Evolutionary conservation across 2,329 filamentous ascomycete species (phyloP), one percentile per base, ranked within the genome.

Genomic region (Ramichloridium luteum): DNA sequence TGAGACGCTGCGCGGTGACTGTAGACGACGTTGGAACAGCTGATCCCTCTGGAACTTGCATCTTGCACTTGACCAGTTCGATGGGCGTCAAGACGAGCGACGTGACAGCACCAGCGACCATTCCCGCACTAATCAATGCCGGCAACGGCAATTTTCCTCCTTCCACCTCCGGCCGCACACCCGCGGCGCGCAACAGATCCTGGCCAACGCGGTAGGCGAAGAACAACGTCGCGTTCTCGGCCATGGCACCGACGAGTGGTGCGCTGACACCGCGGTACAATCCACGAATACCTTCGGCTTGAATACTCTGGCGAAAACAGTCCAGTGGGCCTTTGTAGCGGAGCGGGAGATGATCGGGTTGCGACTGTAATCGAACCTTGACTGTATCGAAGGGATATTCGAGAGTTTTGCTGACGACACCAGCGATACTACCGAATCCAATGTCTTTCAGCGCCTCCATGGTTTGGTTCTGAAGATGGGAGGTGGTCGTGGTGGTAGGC

Each of bases 351-450:
- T 79, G 74, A 56, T 88, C 80, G 18, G 85, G 82, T 57, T 96
- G 88, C n/a, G 88, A 90, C 57, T 98, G 90, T 8, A 98, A 72
- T 25, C 90, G 81, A 38, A 98, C 90, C 62, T 98, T 98, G 57
- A 98, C 78, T 0, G 90, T 98, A 60, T 98, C 90, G 60, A 98
- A 98, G 14, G 90, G 90, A 56, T 94, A 98, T 57, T 98, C 90
- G 53, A 98, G 88, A 56, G 88, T 83, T 64, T 96, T 98, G 40
- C 88, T 88, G 20, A 83, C 77, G 37, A 92, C 74, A 38, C 90
- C 90, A 34, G 88, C 86, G 59, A 86, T 74, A 37, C 88, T 94
- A 54, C 90, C 90, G 56, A 84, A 96, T 8, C 78, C 53, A 34
- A 98, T 73, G 51, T 96, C 86, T 57, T 93, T 86, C 25, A 88